Percentiles rank a stretch among this genome's conserved stretches.
These are phyloP conservation scores for Cerrena zonata DNA, from an alignment of 1,284 basidiomycete species.

Conservation along the genomic window DNA sequence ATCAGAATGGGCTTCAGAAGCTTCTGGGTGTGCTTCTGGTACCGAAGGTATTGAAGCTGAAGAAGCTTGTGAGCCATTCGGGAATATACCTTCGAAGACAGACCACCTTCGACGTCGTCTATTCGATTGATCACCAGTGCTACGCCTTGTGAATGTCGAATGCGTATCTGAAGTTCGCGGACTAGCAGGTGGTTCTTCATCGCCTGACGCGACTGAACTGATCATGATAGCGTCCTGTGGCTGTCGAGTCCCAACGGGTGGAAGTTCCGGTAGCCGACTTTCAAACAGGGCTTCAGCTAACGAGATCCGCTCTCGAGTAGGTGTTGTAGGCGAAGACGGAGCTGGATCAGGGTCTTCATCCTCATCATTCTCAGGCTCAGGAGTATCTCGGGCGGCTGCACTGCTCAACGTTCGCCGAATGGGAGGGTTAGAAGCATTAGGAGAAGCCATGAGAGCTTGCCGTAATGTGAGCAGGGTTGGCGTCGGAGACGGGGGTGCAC, in stretches of 20 bases:
- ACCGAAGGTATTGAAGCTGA: conserved; percentile 21
- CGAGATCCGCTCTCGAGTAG: conserved; percentile 55
- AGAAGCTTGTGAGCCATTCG: conserved; percentile 15
- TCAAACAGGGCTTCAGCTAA: conserved; percentile 69
- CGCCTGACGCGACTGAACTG: conserved; percentile 28
- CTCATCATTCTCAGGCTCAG: conserved; percentile 40
- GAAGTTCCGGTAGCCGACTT: conserved; percentile 67
- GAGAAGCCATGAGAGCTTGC: conserved; percentile 42
- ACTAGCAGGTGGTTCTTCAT: conserved; percentile 40
- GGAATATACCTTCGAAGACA: conserved; percentile 42
- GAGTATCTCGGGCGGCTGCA: conserved; percentile 13
- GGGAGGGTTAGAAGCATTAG: conserved; percentile 14
- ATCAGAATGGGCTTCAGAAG: conserved; percentile 22
- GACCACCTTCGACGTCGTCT: conserved; percentile 52
- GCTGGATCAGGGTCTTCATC: conserved; percentile 52
- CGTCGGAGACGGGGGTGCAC: conserved; percentile 51
- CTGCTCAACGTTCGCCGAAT: conserved; percentile 6
- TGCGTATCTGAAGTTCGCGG: conserved; percentile 46
- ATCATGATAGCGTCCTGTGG: conserved; percentile 66
- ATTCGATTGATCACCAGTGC: conserved; percentile 23
- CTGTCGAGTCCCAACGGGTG: conserved; percentile 59
- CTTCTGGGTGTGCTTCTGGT: conserved; percentile 14
- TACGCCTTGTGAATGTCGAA: conserved; percentile 26
- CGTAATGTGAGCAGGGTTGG: conserved; percentile 59
- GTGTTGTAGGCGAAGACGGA: conserved; percentile 27